These are phyloP conservation scores for Acmispon strigosus DNA, from an alignment of 306 rosid genomes.

Conservation along the genomic window DNA sequence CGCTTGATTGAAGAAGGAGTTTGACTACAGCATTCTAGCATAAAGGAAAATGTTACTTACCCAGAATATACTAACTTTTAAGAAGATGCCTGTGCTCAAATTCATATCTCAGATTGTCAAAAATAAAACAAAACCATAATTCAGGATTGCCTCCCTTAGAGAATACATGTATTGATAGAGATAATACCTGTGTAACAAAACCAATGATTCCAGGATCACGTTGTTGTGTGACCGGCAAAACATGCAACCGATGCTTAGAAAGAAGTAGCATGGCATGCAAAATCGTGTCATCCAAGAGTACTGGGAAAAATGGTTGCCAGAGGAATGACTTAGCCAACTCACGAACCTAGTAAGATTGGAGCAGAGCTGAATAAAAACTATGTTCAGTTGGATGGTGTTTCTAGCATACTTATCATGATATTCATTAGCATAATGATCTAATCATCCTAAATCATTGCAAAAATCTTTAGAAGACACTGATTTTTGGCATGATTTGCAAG, in stretches of 20 bases:
- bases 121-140: too few species aligned
- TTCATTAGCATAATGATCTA: background rate
- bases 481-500: background rate
- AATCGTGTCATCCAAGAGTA: slow-evolving; percentile 43
- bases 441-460: background rate
- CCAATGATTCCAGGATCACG: slow-evolving; percentile 37
- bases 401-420: background rate
- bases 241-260: slow-evolving; percentile 49
- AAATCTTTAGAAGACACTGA: background rate
- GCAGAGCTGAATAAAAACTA: background rate
- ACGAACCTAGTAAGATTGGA: slow-evolving; percentile 34
- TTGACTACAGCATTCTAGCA: slow-evolving; percentile 49
- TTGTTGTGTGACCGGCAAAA: slow-evolving; percentile 51
- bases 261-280: slow-evolving; percentile 57
- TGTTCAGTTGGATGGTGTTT: background rate
- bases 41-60: slow-evolving; percentile 2
- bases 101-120: background rate
- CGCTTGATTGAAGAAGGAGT: slow-evolving; percentile 58
- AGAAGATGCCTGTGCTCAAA: background rate
- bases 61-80: background rate
- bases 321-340: slow-evolving; percentile 59
- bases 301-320: slow-evolving; percentile 67
- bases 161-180: slow-evolving; percentile 15
- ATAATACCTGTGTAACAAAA: slow-evolving; percentile 58
- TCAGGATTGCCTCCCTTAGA: too few species aligned